Evolutionary conservation across 2,329 filamentous ascomycete species (phyloP), one percentile per base, ranked within the genome.

Genomic region (Colletotrichum chrysophilum): DNA sequence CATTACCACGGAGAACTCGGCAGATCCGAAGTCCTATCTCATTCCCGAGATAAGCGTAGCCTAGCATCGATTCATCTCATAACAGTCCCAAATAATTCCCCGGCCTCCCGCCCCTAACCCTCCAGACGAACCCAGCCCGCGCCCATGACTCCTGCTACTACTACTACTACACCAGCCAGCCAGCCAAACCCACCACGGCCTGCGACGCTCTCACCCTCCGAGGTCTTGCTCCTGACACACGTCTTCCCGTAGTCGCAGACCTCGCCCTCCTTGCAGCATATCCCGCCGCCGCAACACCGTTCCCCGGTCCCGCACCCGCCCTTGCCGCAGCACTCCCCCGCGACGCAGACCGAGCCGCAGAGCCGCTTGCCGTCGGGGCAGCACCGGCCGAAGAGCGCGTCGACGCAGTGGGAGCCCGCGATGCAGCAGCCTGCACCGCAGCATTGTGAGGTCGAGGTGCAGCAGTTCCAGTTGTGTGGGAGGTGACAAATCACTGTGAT

Each of bases 401-500:
- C 76, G 28, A 66, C 76, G 71, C 74, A 77, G 60, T 38, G 30
- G 4, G 24, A 55, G 13, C 66, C 66, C 7, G 28, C 2, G 21
- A 56, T 62, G 66, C 74, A 77, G 70, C 74, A 77, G 55, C 76
- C 70, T 3, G 70, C 60, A 0, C 74, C 70, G 70, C 74, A 77
- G 36, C 70, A 76, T 4, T 32, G 62, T 7, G 60, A 43, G 8
- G 66, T 36, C 3, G 5, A 24, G 5, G 62, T 26, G 66, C 74
- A 77, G 56, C 74, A 76, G 64, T 74, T 74, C 73, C 73, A 75
- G 70, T 75, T 70, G 74, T 58, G 74, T 2, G 75, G 66, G n/a
- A 66, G 64, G 43, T 76, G 64, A 52, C 75, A 77, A 48, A 52
- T 65, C 18, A 52, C 68, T 77, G 18, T 2, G 10, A 8, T 3